Conservation (phyloP, 179 eudicot species). For the Pouteria campechiana region DNA sequence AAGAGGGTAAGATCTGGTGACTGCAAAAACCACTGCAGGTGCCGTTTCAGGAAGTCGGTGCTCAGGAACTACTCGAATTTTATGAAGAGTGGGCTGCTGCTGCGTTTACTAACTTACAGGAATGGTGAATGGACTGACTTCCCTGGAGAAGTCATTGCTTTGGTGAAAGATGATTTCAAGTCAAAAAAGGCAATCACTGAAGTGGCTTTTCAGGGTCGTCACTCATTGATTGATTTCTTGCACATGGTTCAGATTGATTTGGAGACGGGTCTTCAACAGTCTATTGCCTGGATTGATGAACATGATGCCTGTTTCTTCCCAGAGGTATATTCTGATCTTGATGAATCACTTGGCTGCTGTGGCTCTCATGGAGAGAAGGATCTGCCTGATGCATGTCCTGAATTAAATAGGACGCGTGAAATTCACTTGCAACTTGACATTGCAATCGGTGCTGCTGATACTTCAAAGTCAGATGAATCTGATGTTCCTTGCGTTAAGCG, state of each 20-base stretch:
- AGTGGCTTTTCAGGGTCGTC: constrained; percentile 29
- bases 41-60: constrained; percentile 18
- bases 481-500: constrained; percentile 46
- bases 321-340: constrained; percentile 31
- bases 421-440: constrained; percentile 74
- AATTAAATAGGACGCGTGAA: constrained; percentile 24
- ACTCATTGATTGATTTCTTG: constrained; percentile 51
- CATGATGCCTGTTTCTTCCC: constrained; percentile 70
- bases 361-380: constrained; percentile 17
- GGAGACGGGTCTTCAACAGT: constrained; percentile 43
- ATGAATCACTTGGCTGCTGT: constrained; percentile 15
- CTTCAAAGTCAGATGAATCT: constrained; percentile 29
- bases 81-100: constrained; percentile 47
- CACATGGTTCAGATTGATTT: constrained; percentile 65
- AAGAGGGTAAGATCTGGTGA: constrained; percentile 61
- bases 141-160: constrained; percentile 30
- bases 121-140: constrained; percentile 73
- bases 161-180: constrained; percentile 46
- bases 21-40: constrained; percentile 24
- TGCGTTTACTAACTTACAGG: constrained; percentile 55
- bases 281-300: constrained; percentile 95
- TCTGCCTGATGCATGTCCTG: constrained; percentile 8
- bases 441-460: constrained; percentile 41
- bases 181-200: constrained; percentile 47
- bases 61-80: constrained; percentile 45